These are phyloP conservation scores for Heterobasidion annosum DNA, from an alignment of 1,284 basidiomycete species.

Conservation along the genomic window DNA sequence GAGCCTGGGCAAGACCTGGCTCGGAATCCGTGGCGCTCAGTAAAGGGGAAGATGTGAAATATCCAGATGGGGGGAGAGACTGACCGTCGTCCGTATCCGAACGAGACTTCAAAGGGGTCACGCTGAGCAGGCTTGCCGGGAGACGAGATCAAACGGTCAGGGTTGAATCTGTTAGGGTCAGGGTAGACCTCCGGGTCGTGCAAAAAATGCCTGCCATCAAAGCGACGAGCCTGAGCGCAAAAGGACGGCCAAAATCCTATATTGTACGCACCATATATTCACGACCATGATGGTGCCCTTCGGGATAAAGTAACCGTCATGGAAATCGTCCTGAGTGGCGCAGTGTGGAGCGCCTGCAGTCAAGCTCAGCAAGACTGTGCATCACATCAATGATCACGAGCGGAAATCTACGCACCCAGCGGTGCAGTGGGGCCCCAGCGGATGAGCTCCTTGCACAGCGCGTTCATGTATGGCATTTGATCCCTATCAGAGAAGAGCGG, in stretches of 20 bases:
- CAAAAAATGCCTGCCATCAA: conserved; percentile 8
- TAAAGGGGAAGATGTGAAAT: not conserved
- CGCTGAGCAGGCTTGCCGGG: conserved; percentile 11
- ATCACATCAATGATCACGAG: not conserved
- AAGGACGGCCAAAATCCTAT: no score
- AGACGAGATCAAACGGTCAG: conserved; percentile 10
- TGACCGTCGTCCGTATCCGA: conserved; percentile 13
- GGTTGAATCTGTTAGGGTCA: conserved; percentile 11
- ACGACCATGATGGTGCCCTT: conserved; percentile 15
- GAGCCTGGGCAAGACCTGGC: conserved; percentile 9
- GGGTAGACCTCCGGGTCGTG: conserved; percentile 13
- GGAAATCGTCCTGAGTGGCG: conserved; percentile 15
- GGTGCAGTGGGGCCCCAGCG: conserved; percentile 11
- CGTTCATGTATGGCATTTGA: conserved; percentile 14
- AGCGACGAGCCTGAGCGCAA: not conserved
- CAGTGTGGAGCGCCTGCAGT: conserved; percentile 13
- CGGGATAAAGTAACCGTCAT: conserved; percentile 16
- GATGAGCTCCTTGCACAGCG: conserved; percentile 12
- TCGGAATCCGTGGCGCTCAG: no score
- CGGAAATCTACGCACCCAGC: not conserved
- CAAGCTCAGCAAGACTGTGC: not conserved
- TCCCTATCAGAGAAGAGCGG: conserved; percentile 15
- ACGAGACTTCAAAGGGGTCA: conserved; percentile 8
- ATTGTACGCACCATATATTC: conserved; percentile 12
- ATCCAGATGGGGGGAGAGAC: not conserved